These are phyloP conservation scores for Phytophthora hybrid DNA, from an alignment of 352 stramenopile genomes.

Conservation along the genomic window DNA sequence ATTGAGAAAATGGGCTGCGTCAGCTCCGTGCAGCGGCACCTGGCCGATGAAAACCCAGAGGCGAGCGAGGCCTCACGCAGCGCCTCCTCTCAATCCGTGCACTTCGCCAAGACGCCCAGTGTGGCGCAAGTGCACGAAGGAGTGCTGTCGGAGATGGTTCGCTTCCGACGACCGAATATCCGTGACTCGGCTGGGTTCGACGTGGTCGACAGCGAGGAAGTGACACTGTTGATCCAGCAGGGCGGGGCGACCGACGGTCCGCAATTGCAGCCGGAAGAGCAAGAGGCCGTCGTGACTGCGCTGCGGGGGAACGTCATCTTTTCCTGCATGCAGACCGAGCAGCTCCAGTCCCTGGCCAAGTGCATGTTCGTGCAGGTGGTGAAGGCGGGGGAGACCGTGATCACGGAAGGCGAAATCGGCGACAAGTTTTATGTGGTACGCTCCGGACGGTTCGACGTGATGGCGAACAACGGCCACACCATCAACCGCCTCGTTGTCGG, in stretches of 20 bases:
- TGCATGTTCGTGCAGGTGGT: conserved; percentile 85
- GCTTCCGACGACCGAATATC: conserved; percentile 52
- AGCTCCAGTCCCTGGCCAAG: conserved; percentile 75
- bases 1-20: conserved; percentile 42
- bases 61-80: conserved; percentile 19
- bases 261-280: conserved; percentile 36
- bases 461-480: conserved; percentile 46
- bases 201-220: conserved; percentile 42
- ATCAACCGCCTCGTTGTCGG: conserved; percentile 51
- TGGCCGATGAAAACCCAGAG: conserved; percentile 21
- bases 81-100: conserved; percentile 17
- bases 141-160: conserved; percentile 58
- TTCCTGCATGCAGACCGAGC: conserved; percentile 73
- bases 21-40: conserved; percentile 39
- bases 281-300: conserved; percentile 59
- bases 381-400: conserved; percentile 74
- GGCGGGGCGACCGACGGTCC: conserved; percentile 37
- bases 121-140: conserved; percentile 52
- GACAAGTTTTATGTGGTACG: conserved; percentile 84
- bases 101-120: conserved; percentile 44
- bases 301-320: conserved; percentile 84
- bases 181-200: conserved; percentile 43
- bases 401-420: conserved; percentile 79
- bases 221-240: conserved; percentile 42
- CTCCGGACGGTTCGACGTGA: conserved; percentile 63